Base-by-base conservation (phyloP, 129 eudicot species). In the Rutidosis leptorrhynchoides region DNA sequence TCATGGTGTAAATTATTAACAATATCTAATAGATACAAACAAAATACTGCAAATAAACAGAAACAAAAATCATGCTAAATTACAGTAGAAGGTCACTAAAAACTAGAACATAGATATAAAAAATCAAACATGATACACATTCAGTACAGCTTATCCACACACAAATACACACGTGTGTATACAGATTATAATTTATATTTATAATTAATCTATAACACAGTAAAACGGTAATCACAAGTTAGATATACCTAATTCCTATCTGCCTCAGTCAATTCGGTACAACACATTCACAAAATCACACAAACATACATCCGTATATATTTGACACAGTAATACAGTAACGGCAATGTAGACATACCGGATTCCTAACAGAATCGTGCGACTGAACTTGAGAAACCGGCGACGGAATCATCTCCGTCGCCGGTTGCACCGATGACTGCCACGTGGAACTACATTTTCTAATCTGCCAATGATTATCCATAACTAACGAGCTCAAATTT, bases 381-480 rank as follows among this genome's bases (percentile, higher is more conserved):
- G 71, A 54, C 60, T 55, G 81, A 45, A 57, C 43, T 64, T 69
- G 81, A 29, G 67, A 55, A 42, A 57, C 59, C 53, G 66, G 58
- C 16, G 80, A 51, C 64, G 67, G 40, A 74, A 63, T 45, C 66
- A 22, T 71, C 11, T 33, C 66, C 26, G 21, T 54, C 23, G 37
- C 71, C 35, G 73, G 28, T 40, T 66, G 51, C 79, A 65, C 21
- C 60, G 81, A 63, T 19, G 81, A 30, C 62, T 70, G 81, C 76
- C 81, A 77, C 55, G 61, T 70, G 46, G 72, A 17, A 60, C 66
- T 67, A 52, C 71, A 63, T 70, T 70, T 77, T 43, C 52, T 76
- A 48, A 29, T 24, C 71, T 64, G 72, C 81, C 76, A 70, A 6
- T 15, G 76, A 58, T 46, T 64, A 55, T 70, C 81, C 81, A 70